These are phyloP conservation scores for Wickerhamiella allomyrinae DNA, from an alignment of 805 yeast species.

Conservation along the genomic window DNA sequence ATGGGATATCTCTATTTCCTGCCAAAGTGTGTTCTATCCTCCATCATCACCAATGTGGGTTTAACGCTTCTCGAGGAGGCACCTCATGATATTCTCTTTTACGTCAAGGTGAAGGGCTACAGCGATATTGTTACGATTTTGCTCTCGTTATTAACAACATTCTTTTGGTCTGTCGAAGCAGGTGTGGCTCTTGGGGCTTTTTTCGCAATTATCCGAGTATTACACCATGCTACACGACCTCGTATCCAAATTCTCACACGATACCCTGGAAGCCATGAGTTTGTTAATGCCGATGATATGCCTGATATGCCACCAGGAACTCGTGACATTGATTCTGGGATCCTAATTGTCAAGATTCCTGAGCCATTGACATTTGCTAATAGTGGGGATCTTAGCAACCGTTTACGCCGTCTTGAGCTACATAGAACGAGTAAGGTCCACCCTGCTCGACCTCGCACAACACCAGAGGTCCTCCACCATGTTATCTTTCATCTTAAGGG, in stretches of 20 bases:
- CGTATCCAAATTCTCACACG: conserved; percentile 74
- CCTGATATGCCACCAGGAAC: conserved; percentile 20
- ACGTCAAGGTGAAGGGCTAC: conserved; percentile 57
- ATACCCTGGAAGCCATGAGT: conserved; percentile 42
- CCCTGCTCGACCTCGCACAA: conserved; percentile 54
- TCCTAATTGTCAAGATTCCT: conserved; percentile 65
- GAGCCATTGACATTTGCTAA: conserved; percentile 86
- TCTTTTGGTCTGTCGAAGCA: conserved; percentile 67
- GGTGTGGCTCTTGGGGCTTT: conserved; percentile 83
- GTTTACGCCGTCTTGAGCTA: conserved; percentile 55
- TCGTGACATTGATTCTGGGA: conserved; percentile 38
- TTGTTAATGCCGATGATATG: conserved; percentile 57
- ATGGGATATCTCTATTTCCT: conserved; percentile 52
- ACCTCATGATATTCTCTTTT: conserved; percentile 64
- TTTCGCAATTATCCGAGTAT: conserved; percentile 64
- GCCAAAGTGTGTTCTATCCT: conserved; percentile 68
- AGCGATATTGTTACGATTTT: conserved; percentile 58
- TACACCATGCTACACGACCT: conserved; percentile 67
- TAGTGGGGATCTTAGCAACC: conserved; percentile 55
- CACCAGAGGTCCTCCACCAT: conserved; percentile 34
- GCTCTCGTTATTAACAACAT: conserved; percentile 48
- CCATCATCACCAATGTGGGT: conserved; percentile 69
- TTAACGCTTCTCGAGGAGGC: conserved; percentile 66
- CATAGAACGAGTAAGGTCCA: conserved; percentile 65
- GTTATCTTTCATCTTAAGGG: conserved; percentile 70